phyloP scores from a whole-genome alignment of 345 rosid genomes.

The Aquilaria sinensis region DNA sequence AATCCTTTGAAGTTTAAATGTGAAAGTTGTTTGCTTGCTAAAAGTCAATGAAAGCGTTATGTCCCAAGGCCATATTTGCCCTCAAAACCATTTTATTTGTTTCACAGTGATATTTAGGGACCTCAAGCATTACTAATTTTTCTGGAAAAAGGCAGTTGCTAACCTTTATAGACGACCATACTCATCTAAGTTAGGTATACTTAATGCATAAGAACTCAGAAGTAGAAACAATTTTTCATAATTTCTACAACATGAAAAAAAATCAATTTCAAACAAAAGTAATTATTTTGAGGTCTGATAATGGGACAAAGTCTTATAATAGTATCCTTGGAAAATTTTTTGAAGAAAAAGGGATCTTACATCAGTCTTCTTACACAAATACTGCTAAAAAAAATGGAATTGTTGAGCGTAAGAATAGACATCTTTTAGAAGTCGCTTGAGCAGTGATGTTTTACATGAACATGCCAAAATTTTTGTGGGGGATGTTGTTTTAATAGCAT shows the following conservation, averaged over 20 bases:
- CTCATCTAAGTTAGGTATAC: background rate
- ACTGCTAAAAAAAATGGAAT: background rate
- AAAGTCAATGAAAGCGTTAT: background rate
- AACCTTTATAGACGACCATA: slow-evolving; percentile 1
- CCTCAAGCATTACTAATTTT: background rate
- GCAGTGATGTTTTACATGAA: background rate
- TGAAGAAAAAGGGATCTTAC: background rate
- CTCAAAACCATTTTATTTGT: background rate
- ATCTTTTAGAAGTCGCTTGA: background rate
- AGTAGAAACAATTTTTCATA: background rate
- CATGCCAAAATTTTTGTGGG: background rate
- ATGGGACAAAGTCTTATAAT: background rate
- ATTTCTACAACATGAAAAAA: background rate
- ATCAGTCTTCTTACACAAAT: background rate
- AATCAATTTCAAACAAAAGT: slow-evolving; percentile 1
- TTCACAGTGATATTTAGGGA: too few species aligned
- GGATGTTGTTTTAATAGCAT: too few species aligned
- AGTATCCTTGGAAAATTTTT: background rate
- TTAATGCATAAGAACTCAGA: background rate
- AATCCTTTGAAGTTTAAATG: background rate
- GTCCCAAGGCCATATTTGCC: background rate
- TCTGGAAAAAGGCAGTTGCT: background rate
- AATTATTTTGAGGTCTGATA: background rate
- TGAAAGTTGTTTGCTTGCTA: background rate
- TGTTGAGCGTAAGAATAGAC: background rate